A percentile compares a stretch with the other conserved stretches of the same genome.
Conservation (phyloP, 2,329 filamentous ascomycete species). For the Colletotrichum endophyticum region DNA sequence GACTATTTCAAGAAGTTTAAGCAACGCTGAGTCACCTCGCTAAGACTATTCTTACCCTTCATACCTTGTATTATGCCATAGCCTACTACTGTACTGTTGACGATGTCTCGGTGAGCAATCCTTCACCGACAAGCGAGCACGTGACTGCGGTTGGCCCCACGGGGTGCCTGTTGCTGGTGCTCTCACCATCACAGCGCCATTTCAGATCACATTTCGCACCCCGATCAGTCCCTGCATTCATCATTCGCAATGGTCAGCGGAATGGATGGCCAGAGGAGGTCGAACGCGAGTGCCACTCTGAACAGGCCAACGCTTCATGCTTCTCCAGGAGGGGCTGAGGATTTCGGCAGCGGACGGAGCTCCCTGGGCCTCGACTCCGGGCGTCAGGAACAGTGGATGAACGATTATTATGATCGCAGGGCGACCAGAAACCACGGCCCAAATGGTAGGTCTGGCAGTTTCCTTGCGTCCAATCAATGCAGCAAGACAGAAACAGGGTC, state of each 20-base stretch:
- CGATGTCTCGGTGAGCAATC: slow-evolving; percentile 5
- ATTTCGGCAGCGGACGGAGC: not conserved
- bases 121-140: slow-evolving; percentile 19
- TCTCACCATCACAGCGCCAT: not conserved
- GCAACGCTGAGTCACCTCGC: not conserved
- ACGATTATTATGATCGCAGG: slow-evolving; percentile 16
- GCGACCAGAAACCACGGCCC: slow-evolving; percentile 13
- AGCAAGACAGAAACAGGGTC: not conserved
- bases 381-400: slow-evolving; percentile 5
- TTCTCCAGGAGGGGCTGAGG: not conserved
- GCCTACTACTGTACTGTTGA: not conserved
- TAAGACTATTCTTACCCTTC: not conserved
- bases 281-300: not conserved
- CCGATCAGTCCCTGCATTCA: not conserved
- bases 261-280: slow-evolving; percentile 7
- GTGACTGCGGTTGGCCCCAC: slow-evolving; percentile 1
- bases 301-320: not conserved
- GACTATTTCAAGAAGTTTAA: not conserved
- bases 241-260: not conserved
- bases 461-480: not conserved
- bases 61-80: not conserved
- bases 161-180: not conserved
- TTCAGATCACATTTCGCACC: not conserved
- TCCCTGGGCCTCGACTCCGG: not conserved
- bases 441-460: slow-evolving; percentile 2